phyloP scores from a whole-genome alignment of 352 stramenopile genomes.

The Lagenidium sp. region DNA sequence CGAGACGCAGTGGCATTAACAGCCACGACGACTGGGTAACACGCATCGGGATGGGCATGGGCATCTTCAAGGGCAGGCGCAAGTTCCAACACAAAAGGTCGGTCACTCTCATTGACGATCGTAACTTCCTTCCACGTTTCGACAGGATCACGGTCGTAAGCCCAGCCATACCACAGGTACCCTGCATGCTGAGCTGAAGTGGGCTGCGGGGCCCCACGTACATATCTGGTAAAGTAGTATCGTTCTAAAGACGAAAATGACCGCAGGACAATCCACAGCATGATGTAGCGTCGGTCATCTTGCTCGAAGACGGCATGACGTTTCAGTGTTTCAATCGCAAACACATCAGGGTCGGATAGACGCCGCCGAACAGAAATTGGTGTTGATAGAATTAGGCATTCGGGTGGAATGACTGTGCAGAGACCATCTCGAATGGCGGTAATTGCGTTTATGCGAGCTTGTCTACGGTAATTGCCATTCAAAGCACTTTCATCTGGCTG shows the following conservation, averaged over 20 bases:
- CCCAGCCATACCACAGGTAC: too few relatives aligned
- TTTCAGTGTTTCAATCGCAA: conserved; percentile 14
- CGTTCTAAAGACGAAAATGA: conserved; percentile 39
- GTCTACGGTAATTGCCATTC: too few relatives aligned
- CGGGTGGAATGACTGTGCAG: conserved; percentile 35
- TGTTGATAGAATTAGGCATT: conserved; percentile 34
- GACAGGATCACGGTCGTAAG: background rate
- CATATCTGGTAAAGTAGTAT: conserved; percentile 29
- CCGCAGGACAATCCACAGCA: conserved; percentile 35
- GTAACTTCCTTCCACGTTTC: conserved; percentile 11
- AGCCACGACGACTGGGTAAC: conserved; percentile 41
- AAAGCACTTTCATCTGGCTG: background rate
- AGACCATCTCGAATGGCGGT: conserved; percentile 40
- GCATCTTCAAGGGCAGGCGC: conserved; percentile 26
- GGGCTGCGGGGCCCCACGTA: conserved; percentile 13
- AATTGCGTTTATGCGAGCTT: conserved; percentile 10
- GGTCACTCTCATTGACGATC: too few relatives aligned
- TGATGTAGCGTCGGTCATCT: conserved; percentile 15
- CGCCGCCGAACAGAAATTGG: conserved; percentile 18
- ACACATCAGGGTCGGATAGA: conserved; percentile 4
- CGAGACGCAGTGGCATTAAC: conserved; percentile 16
- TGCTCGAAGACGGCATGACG: conserved; percentile 19
- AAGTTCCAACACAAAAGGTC: conserved; percentile 34
- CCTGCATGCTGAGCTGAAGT: too few relatives aligned
- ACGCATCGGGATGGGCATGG: conserved; percentile 40